Percentiles rank a stretch among this genome's conserved stretches.
Evolutionary conservation across 805 yeast species (phyloP).

Genomic region (Wickerhamiella alocasiicola): DNA sequence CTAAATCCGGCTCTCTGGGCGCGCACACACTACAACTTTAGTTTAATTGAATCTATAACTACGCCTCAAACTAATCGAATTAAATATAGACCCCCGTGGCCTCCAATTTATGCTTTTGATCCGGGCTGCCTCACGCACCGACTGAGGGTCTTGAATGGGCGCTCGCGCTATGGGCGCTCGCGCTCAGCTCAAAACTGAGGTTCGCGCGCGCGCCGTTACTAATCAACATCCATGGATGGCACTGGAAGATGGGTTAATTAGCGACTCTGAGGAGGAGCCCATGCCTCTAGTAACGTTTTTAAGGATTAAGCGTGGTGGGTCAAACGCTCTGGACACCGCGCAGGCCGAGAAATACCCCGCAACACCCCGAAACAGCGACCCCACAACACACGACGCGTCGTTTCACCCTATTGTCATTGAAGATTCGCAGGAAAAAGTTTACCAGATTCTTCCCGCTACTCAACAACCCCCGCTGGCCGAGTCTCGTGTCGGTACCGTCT

Average conservation of each 20-base stretch:
- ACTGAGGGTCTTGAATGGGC: no score
- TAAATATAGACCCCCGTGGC: no score
- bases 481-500: no score
- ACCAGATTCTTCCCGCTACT: neutral
- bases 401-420: neutral
- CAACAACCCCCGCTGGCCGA: neutral
- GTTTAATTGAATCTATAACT: no score
- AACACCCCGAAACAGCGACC: neutral
- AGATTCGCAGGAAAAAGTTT: neutral
- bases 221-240: neutral
- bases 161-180: no score
- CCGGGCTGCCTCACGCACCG: no score
- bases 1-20: no score
- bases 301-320: neutral
- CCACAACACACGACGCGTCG: neutral
- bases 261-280: conserved; percentile 7
- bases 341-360: neutral
- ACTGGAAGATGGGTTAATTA: neutral
- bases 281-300: neutral
- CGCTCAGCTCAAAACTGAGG: no score
- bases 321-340: neutral
- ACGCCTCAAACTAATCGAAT: no score
- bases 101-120: no score
- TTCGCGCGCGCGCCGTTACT: no score
- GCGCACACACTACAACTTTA: no score